A percentile compares a stretch with the other conserved stretches of the same genome.
Conservation (phyloP, 2,329 filamentous ascomycete genomes). For the Fusarium sp. region DNA sequence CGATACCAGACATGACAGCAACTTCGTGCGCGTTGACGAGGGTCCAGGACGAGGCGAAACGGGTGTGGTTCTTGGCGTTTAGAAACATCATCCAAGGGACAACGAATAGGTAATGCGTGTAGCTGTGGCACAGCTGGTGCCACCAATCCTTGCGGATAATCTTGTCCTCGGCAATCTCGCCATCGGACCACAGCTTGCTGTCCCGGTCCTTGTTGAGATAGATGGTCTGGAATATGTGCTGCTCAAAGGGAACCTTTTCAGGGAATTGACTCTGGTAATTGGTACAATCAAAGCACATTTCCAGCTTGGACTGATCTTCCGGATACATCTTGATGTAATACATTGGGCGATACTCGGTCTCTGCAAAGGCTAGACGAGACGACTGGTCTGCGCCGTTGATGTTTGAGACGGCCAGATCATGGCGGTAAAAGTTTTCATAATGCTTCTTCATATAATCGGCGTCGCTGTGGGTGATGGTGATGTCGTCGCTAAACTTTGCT, state of each 20-base stretch:
- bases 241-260: constrained; percentile 27
- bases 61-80: constrained; percentile 28
- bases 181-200: constrained; percentile 22
- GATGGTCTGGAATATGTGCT: constrained; percentile 59
- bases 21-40: constrained; percentile 22
- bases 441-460: constrained; percentile 31
- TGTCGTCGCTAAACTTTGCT: constrained; percentile 28
- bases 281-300: constrained; percentile 33
- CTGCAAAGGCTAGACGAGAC: constrained; percentile 19
- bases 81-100: constrained; percentile 31
- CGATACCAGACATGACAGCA: constrained; percentile 25
- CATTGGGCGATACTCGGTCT: constrained; percentile 30
- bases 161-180: constrained; percentile 26
- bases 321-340: constrained; percentile 37
- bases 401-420: constrained; percentile 22
- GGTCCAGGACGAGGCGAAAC: constrained; percentile 23
- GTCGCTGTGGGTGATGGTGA: constrained; percentile 29
- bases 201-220: constrained; percentile 57
- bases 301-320: constrained; percentile 26
- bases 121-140: constrained; percentile 27
- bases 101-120: constrained; percentile 25
- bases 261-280: constrained; percentile 34
- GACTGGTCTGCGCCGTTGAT: constrained; percentile 21
- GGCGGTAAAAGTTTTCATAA: constrained; percentile 29
- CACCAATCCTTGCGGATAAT: constrained; percentile 33